Evolutionary conservation across 2,329 filamentous ascomycete genomes (phyloP).

Genomic region (Cadophora malorum): DNA sequence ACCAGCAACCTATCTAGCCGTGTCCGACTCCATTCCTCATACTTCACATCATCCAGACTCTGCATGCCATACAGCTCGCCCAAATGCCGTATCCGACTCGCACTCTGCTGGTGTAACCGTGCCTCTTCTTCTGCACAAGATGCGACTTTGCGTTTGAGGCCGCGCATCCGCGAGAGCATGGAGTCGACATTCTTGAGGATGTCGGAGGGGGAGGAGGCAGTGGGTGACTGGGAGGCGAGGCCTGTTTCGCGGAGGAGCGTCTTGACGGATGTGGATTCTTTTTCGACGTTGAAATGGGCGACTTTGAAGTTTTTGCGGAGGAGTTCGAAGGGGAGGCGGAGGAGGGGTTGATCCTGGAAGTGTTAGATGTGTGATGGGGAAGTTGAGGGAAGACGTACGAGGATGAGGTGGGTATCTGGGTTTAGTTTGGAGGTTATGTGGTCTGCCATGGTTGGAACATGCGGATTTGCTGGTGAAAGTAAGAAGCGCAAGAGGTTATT

Average conservation of each 20-base stretch:
- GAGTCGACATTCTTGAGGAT: conserved; percentile 82
- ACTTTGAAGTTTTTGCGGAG: conserved; percentile 93
- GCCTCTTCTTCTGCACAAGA: conserved; percentile 80
- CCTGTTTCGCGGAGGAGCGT: conserved; percentile 67
- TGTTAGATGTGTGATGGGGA: conserved; percentile 29
- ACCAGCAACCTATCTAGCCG: conserved; percentile 84
- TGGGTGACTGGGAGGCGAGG: conserved; percentile 48
- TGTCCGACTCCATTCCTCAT: conserved; percentile 86
- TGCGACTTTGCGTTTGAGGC: conserved; percentile 85
- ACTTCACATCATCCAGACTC: conserved; percentile 87
- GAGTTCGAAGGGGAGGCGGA: conserved; percentile 91
- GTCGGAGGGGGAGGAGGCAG: conserved; percentile 72
- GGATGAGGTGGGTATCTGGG: conserved; percentile 76
- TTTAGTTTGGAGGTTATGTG: conserved; percentile 71
- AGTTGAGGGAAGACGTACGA: conserved; percentile 56
- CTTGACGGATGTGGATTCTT: conserved; percentile 68
- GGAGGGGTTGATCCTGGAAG: conserved; percentile 84
- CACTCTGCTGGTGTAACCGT: conserved; percentile 75
- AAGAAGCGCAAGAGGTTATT: background rate
- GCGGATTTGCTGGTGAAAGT: background rate
- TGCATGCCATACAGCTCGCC: conserved; percentile 81
- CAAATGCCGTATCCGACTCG: conserved; percentile 80
- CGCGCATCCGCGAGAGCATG: conserved; percentile 85
- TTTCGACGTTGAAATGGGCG: conserved; percentile 78
- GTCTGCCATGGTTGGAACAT: conserved; percentile 57